Base-by-base conservation (phyloP, 768 basidiomycete genomes). In the Tylopilus plumbeoviolaceoides region DNA sequence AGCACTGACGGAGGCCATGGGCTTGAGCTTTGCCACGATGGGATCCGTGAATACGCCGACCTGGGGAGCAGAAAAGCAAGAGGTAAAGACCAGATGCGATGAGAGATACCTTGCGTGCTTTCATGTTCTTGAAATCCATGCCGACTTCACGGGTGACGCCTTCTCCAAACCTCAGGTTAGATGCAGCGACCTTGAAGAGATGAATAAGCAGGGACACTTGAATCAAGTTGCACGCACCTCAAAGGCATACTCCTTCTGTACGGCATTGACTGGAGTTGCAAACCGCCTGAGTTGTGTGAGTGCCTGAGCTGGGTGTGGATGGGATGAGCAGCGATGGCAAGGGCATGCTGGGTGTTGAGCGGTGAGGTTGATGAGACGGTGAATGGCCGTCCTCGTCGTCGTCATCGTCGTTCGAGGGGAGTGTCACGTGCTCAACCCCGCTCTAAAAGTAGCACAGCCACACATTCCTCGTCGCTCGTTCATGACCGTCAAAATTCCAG, bases 31-130 rank as follows among this genome's bases (percentile, higher is more conserved):
- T 41, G 83, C 85, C 21, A 98, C 79, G 51, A 86, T 89, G 12
- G 85, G 82, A 63, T 98, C 95, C 5, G 95, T 98, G 67, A 95
- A 95, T 20, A 98, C 89, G 17, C 82, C 95, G 58, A 98, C 90
- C 86, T 97, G 64, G 5, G n/a, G 40, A 23, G 27, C 10, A 52
- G 54, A 31, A 28, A 59, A 48, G 54, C 21, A 43, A 31, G 53
- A 45, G 49, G 28, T 39, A 36, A 45, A 30, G 56, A 44, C 9
- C 30, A 39, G 42, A 15, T 20, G n/a, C n/a, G 7, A 33, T 4
- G 18, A 55, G 35, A 27, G 10, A 7, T 48, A 87, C 91, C 79
- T 91, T 92, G 60, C 82, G 80, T 7, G 93, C 91, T 51, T 85
- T 88, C 89, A 91, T 87, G 72, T 95, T 95, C 78, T 88, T 89